phyloP scores from a whole-genome alignment of 192 early-diverging fungal genomes.

The Spizellomyces punctatus region DNA sequence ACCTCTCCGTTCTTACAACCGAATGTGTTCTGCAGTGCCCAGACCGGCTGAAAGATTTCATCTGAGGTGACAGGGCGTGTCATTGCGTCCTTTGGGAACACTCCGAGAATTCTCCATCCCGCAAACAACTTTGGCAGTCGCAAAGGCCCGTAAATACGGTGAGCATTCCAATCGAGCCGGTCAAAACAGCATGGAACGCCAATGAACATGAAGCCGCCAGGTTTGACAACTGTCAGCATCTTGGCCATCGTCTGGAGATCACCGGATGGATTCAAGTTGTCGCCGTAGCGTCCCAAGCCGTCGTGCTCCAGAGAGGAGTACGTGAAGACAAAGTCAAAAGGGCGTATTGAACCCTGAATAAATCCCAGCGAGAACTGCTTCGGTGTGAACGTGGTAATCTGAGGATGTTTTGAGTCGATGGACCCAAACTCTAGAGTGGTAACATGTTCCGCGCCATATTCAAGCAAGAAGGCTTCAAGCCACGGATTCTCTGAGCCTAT shows the following conservation, averaged over 20 bases:
- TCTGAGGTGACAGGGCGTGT: too few species aligned
- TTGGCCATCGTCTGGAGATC: conserved; percentile 4
- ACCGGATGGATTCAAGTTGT: neutral
- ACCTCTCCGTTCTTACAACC: too few species aligned
- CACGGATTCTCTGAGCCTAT: neutral
- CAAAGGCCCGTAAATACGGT: neutral
- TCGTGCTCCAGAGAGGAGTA: conserved; percentile 4
- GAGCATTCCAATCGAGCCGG: neutral
- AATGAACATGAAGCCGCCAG: conserved; percentile 5
- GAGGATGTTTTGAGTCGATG: neutral
- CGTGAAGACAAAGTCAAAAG: neutral
- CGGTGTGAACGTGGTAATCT: neutral
- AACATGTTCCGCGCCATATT: neutral
- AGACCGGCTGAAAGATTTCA: too few species aligned
- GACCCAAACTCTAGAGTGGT: neutral
- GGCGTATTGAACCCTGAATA: neutral
- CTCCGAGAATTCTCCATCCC: too few species aligned
- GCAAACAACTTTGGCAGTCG: too few species aligned
- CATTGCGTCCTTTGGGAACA: too few species aligned
- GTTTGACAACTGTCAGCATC: conserved; percentile 4
- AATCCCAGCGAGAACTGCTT: neutral
- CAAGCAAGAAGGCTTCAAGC: conserved; percentile 1
- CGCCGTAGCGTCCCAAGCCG: neutral
- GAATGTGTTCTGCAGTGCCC: too few species aligned
- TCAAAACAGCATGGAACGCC: conserved; percentile 4